Evolutionary conservation across 2,329 filamentous ascomycete species (phyloP).

Genomic region (Pseudogymnoascus verrucosus): DNA sequence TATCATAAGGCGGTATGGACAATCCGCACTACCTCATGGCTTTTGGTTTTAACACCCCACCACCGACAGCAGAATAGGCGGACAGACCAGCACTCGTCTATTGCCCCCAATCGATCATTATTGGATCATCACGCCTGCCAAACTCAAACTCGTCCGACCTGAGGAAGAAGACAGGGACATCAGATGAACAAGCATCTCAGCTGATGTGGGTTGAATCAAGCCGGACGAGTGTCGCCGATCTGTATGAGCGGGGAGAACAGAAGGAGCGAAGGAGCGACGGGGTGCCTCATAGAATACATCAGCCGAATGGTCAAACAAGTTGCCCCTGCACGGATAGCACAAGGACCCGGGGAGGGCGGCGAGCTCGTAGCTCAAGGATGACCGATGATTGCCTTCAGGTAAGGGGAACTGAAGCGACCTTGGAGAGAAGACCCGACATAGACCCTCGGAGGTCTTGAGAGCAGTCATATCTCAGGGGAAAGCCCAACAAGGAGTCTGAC

Average conservation of each 20-base stretch:
- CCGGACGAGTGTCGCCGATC: background rate
- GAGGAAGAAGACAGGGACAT: background rate
- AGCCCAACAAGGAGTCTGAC: background rate
- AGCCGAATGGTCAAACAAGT: constrained; percentile 3
- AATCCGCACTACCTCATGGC: background rate
- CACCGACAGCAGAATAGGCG: background rate
- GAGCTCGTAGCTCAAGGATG: background rate
- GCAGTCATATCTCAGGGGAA: background rate
- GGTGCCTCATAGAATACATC: background rate
- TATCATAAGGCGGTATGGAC: background rate
- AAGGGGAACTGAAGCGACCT: background rate
- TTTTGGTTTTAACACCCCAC: background rate
- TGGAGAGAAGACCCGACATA: background rate
- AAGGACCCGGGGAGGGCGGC: background rate
- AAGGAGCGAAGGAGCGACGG: background rate
- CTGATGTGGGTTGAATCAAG: background rate
- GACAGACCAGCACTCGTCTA: background rate
- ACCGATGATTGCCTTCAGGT: background rate
- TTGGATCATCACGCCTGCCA: constrained; percentile 4
- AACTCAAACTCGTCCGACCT: background rate
- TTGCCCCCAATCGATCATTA: background rate
- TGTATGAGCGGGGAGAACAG: background rate
- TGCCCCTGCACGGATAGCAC: background rate
- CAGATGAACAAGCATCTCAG: constrained; percentile 3
- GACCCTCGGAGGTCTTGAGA: background rate